Evolutionary conservation across 2,329 filamentous ascomycete genomes (phyloP), one percentile per base, ranked within the genome.

Genomic region (Malbranchea cinnamomea): DNA sequence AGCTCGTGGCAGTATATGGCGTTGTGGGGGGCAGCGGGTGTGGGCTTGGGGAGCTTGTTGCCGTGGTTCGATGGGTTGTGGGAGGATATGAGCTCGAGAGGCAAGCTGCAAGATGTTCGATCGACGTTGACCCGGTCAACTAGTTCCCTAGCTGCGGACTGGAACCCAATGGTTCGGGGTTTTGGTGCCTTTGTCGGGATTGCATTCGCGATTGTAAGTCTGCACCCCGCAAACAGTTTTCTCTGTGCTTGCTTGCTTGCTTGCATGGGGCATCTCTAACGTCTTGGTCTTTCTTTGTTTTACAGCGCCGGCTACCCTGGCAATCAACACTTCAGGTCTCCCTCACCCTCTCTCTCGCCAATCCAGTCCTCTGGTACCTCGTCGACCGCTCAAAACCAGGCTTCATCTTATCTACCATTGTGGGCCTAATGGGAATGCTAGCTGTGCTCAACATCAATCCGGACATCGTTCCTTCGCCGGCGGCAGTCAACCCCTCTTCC

Each of bases 301-400:
- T 27, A 27, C 44, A 91, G 82, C 77, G 89, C 40, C 82, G 80
- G 53, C 70, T 94, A 6, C 80, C 83, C 1, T 98, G 89, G 89
- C 71, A 85, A 44, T 94, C 85, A 6, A 89, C 84, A 1, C 71
- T 93, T n/a, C 89, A 98, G 55, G 74, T 91, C 12, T 91, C 85
- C 1, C 56, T 91, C 15, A 89, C 85, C 1, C 73, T 98, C 28
- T 81, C 84, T 13, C 71, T 95, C 36, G 82, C 79, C 12, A 95
- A 95, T 50, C 87, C 89, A 1, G 78, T 89, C 6, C 62, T 98
- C 11, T 98, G 89, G 89, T 98, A 92, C 56, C 65, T 95, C 14
- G 79, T 98, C 47, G 89, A 98, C 56, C 80, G 87, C 29, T 89
- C 83, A 26, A 75, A 74, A 41, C 70, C 84, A 0, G 89, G 89